phyloP scores from a whole-genome alignment of 306 rosid species.

The Begonia fuchsioides region DNA sequence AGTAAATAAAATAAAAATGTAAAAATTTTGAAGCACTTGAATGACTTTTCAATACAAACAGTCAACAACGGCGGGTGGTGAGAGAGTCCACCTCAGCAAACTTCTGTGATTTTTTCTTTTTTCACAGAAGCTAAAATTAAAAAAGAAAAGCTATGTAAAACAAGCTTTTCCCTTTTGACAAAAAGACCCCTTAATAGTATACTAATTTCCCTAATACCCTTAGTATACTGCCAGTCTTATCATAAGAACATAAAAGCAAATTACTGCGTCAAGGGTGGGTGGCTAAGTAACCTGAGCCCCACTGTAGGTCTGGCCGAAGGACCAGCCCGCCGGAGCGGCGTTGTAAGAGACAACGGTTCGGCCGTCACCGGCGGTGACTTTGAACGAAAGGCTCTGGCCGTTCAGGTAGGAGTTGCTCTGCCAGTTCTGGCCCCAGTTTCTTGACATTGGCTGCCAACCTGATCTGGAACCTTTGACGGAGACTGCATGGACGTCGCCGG shows the following conservation, averaged over 20 bases:
- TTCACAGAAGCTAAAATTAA: too few species aligned
- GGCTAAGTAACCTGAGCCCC: slow-evolving; percentile 42
- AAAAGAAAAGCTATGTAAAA: too few species aligned
- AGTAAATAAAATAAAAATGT: too few species aligned
- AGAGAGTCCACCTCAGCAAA: too few species aligned
- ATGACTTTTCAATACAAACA: too few species aligned
- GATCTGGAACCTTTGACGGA: slow-evolving; percentile 38
- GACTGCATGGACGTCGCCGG: slow-evolving; percentile 43
- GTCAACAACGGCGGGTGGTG: too few species aligned
- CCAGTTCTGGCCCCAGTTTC: slow-evolving; percentile 75
- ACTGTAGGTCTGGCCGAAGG: slow-evolving; percentile 51
- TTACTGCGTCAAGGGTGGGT: neutral
- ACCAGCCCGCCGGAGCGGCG: slow-evolving; percentile 46
- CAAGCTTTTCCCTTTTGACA: neutral
- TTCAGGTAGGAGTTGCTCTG: slow-evolving; percentile 45
- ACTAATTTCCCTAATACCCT: slow-evolving; percentile 17
- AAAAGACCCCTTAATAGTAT: slow-evolving; percentile 14
- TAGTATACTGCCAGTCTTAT: slow-evolving; percentile 29
- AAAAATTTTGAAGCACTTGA: too few species aligned
- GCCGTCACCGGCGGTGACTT: slow-evolving; percentile 47
- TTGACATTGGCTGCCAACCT: slow-evolving; percentile 49
- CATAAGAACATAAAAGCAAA: neutral
- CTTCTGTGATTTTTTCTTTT: too few species aligned
- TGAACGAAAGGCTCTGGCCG: slow-evolving; percentile 43
- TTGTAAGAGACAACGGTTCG: slow-evolving; percentile 28